Evolutionary conservation across 192 early-diverging fungal species (phyloP).

Genomic region (Backusella psychrophila): DNA sequence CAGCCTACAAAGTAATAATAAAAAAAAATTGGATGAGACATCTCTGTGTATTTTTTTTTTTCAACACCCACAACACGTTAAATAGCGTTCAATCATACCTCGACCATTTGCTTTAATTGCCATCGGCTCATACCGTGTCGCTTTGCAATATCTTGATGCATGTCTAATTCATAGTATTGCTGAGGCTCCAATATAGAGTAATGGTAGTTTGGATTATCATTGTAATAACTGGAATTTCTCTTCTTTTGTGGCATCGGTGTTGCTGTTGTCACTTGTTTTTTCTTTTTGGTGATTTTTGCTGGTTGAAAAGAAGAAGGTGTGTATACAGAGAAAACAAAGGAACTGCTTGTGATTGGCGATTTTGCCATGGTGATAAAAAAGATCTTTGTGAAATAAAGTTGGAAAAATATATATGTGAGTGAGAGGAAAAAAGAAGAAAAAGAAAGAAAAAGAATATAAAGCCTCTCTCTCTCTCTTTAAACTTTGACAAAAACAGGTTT

Average conservation of each 20-base stretch:
- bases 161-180: background rate
- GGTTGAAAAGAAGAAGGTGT: slow-evolving; percentile 3
- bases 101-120: slow-evolving; percentile 2
- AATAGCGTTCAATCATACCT: background rate
- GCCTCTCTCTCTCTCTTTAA: background rate
- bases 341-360: background rate
- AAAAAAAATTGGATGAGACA: background rate
- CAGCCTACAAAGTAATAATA: background rate
- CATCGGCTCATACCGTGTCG: slow-evolving; percentile 3
- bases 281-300: background rate
- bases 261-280: background rate
- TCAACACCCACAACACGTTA: background rate
- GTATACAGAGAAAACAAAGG: background rate
- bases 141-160: background rate
- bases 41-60: background rate
- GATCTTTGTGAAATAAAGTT: background rate
- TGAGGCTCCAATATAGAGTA: background rate
- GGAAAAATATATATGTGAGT: background rate
- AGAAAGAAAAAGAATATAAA: background rate
- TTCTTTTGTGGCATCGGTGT: background rate
- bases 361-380: background rate
- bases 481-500: slow-evolving; percentile 8
- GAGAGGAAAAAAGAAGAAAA: background rate
- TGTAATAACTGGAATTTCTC: background rate
- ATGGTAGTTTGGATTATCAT: background rate